Evolutionary conservation across 1,284 basidiomycete species (phyloP).

Genomic region (Naganishia sp.): DNA sequence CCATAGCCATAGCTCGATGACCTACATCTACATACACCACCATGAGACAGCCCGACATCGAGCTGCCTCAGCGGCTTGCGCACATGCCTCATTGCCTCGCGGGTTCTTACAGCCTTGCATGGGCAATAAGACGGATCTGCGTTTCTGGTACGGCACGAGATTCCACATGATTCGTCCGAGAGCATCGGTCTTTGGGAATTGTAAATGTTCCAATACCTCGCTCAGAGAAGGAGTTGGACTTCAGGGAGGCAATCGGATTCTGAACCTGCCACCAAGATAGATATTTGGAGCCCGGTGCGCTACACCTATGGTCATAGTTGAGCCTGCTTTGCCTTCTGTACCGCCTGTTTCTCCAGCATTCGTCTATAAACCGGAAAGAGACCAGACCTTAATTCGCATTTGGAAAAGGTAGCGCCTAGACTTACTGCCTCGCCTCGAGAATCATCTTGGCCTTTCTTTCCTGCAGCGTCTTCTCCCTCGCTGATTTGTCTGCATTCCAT

Average conservation of each 20-base stretch:
- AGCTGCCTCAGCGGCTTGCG: no score
- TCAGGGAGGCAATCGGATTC: background rate
- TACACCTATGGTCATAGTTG: constrained; percentile 3
- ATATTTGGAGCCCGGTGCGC: background rate
- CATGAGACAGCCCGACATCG: no score
- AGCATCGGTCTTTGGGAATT: no score
- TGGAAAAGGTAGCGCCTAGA: background rate
- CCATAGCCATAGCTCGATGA: background rate
- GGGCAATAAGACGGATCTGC: no score
- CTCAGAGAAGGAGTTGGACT: background rate
- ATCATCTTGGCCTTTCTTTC: constrained; percentile 28
- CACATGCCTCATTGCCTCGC: no score
- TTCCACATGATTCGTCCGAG: no score
- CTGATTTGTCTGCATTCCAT: constrained; percentile 23
- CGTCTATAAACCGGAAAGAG: constrained; percentile 5
- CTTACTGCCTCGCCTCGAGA: constrained; percentile 25
- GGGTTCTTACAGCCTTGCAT: no score
- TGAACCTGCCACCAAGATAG: background rate
- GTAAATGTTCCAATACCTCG: no score
- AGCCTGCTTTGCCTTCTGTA: constrained; percentile 19
- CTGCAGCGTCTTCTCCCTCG: constrained; percentile 22
- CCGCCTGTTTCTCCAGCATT: constrained; percentile 15
- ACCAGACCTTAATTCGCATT: background rate
- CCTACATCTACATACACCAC: background rate
- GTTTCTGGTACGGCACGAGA: no score